A percentile compares a stretch with the other conserved stretches of the same genome.
Conservation (phyloP, 176 grass and related monocot species). For the Carex kokanica region DNA sequence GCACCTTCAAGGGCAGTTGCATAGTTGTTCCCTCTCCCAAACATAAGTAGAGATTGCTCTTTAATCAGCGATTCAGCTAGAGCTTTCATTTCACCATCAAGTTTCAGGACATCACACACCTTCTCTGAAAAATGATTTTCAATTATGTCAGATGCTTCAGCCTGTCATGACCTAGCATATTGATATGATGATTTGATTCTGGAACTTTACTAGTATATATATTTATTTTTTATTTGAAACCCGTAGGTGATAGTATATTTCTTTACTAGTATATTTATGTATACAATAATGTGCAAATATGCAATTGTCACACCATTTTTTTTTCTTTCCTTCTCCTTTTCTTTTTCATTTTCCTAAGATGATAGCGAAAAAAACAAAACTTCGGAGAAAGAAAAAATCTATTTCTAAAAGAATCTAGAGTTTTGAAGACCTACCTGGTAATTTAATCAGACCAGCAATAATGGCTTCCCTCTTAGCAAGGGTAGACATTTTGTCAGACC, state of each 20-base stretch:
- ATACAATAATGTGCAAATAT: neutral
- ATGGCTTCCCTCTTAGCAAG: constrained; percentile 62
- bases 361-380: neutral
- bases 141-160: neutral
- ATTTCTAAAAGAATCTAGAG: neutral
- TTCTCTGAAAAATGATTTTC: constrained; percentile 31
- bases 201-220: neutral
- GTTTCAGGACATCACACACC: constrained; percentile 64
- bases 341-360: neutral
- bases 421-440: constrained; percentile 50
- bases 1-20: constrained; percentile 91
- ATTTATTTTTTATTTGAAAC: too few species aligned
- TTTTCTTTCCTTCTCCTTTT: neutral
- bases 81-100: constrained; percentile 83
- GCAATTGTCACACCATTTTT: neutral
- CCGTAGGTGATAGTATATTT: too few species aligned
- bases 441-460: constrained; percentile 50
- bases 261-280: neutral
- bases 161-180: neutral
- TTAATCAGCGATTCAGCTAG: constrained; percentile 71
- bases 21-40: constrained; percentile 90
- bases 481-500: constrained; percentile 88
- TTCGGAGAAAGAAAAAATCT: neutral
- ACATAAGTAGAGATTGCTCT: constrained; percentile 72
- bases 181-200: neutral